These are phyloP conservation scores for Aspergillus ochraceoroseus DNA, from an alignment of 2,329 filamentous ascomycete genomes.

Conservation along the genomic window DNA sequence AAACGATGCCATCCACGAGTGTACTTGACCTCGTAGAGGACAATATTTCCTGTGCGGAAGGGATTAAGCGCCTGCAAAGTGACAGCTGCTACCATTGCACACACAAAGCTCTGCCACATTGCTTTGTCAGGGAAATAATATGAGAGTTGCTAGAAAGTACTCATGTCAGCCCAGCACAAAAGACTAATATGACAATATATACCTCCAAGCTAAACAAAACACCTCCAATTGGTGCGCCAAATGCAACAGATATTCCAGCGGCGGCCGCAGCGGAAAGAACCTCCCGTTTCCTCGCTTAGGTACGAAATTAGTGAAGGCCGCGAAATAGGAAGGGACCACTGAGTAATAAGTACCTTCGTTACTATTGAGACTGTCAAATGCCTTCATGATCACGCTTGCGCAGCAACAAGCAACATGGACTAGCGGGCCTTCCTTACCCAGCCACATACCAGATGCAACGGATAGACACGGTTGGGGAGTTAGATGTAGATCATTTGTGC, in stretches of 20 bases:
- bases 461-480: conserved; percentile 65
- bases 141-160: conserved; percentile 64
- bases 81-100: conserved; percentile 96
- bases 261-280: conserved; percentile 88
- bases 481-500: conserved; percentile 16
- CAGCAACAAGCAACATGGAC: conserved; percentile 97
- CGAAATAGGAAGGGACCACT: not conserved
- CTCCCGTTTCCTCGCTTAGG: conserved; percentile 90
- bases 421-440: conserved; percentile 91
- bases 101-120: conserved; percentile 99
- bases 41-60: conserved; percentile 90
- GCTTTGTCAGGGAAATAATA: conserved; percentile 99
- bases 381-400: conserved; percentile 87
- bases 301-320: conserved; percentile 35
- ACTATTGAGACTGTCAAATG: conserved; percentile 71
- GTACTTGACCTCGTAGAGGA: conserved; percentile 93
- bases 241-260: conserved; percentile 87
- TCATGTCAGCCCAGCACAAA: not conserved
- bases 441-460: conserved; percentile 90
- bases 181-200: conserved; percentile 20
- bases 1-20: conserved; percentile 90
- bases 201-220: conserved; percentile 93
- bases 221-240: conserved; percentile 88
- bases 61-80: conserved; percentile 89
- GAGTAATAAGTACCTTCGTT: conserved; percentile 67